A percentile compares a stretch with the other conserved stretches of the same genome.
Evolutionary conservation across 345 rosid species (phyloP).

Genomic region (Gossypium arboreum): DNA sequence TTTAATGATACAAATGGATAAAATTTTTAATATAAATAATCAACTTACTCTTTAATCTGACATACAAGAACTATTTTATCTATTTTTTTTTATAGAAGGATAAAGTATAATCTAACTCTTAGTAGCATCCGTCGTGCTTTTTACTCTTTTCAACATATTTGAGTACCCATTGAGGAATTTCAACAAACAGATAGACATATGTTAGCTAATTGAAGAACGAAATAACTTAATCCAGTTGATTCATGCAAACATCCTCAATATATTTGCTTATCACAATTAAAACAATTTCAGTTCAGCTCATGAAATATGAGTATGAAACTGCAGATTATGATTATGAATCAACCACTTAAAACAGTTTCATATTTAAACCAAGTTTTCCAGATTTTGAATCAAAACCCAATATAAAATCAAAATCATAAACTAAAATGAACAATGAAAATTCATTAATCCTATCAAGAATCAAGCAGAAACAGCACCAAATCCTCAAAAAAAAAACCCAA

Average conservation of each 20-base stretch:
- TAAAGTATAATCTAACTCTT: too few species aligned
- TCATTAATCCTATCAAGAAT: not conserved
- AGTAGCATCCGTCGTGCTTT: too few species aligned
- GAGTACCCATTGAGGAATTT: not conserved
- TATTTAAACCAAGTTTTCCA: not conserved
- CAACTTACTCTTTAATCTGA: too few species aligned
- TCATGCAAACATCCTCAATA: not conserved
- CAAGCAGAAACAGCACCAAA: slow-evolving; percentile 4
- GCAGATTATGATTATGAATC: slow-evolving; percentile 2
- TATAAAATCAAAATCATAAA: not conserved
- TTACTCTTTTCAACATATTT: not conserved
- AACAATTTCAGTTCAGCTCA: not conserved
- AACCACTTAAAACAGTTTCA: not conserved
- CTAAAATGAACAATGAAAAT: not conserved
- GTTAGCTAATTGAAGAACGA: not conserved
- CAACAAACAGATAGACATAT: not conserved
- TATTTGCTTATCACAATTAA: not conserved
- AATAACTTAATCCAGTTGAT: not conserved
- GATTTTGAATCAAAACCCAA: not conserved
- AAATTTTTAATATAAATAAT: too few species aligned
- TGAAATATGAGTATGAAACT: not conserved
- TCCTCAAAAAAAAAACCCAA: not conserved
- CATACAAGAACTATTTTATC: too few species aligned
- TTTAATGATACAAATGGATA: too few species aligned
- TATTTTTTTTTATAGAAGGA: too few species aligned